Evolutionary conservation across 805 yeast genomes (phyloP).

Genomic region (Sugiyamaella qingdaonensis): DNA sequence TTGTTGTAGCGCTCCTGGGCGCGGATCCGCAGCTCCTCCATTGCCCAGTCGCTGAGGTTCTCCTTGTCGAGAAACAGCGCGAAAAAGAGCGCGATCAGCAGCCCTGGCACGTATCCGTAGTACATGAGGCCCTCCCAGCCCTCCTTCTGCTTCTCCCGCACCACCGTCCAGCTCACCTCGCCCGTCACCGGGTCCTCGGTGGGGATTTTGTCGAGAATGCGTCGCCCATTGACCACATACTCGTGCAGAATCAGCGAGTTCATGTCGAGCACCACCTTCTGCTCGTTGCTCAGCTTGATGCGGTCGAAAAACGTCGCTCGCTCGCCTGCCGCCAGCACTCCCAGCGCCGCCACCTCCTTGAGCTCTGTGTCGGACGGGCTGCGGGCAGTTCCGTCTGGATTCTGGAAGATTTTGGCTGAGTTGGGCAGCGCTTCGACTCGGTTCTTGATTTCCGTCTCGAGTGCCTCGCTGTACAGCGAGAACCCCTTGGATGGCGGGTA

Average conservation of each 20-base stretch:
- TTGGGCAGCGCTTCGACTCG: slow-evolving; percentile 61
- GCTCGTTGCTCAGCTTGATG: slow-evolving; percentile 47
- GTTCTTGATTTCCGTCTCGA: slow-evolving; percentile 49
- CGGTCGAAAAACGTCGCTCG: slow-evolving; percentile 48
- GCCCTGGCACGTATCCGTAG: slow-evolving; percentile 67
- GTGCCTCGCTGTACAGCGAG: slow-evolving; percentile 18
- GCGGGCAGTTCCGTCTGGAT: slow-evolving; percentile 71
- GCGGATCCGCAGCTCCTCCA: slow-evolving; percentile 73
- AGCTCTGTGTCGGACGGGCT: slow-evolving; percentile 64
- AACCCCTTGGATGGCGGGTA: slow-evolving; percentile 22
- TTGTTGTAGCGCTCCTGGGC: slow-evolving; percentile 61
- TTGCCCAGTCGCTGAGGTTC: slow-evolving; percentile 70
- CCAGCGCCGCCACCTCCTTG: slow-evolving; percentile 67
- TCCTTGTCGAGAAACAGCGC: slow-evolving; percentile 49
- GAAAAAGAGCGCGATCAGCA: slow-evolving; percentile 51
- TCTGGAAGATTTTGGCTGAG: slow-evolving; percentile 62
- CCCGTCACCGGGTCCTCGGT: slow-evolving; percentile 76
- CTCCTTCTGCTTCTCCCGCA: slow-evolving; percentile 70
- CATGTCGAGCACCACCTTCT: slow-evolving; percentile 51
- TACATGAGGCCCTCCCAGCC: slow-evolving; percentile 82
- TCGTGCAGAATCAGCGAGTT: slow-evolving; percentile 59
- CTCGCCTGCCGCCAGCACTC: slow-evolving; percentile 53
- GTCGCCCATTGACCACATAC: slow-evolving; percentile 50
- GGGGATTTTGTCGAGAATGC: slow-evolving; percentile 78
- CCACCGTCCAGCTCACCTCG: slow-evolving; percentile 70